Conservation (phyloP, 23 red algal species). For the Gracilaria caudata region DNA sequence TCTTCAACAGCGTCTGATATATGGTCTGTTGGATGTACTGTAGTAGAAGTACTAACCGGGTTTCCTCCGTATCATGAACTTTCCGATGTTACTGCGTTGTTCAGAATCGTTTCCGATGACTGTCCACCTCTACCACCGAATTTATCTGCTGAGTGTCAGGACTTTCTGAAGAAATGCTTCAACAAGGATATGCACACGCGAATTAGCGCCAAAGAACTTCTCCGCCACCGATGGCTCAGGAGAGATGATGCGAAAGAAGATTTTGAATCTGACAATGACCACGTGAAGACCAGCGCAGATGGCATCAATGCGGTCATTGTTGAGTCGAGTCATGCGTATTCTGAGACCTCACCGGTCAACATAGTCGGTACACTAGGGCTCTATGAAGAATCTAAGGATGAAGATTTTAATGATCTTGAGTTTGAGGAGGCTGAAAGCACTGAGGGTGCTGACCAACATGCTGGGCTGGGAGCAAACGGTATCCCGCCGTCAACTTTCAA, state of each 20-base stretch:
- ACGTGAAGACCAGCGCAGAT: not conserved
- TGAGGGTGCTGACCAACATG: not conserved
- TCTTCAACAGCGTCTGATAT: constrained; percentile 94
- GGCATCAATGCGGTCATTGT: not conserved
- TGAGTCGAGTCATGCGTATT: not conserved
- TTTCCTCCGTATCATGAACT: constrained; percentile 93
- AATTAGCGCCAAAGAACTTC: constrained; percentile 82
- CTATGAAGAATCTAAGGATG: constrained; percentile 68
- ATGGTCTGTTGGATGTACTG: constrained; percentile 96
- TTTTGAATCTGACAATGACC: not conserved
- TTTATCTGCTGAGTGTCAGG: constrained; percentile 76
- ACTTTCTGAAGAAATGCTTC: constrained; percentile 95
- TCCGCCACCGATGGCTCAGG: constrained; percentile 87
- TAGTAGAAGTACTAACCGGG: constrained; percentile 97
- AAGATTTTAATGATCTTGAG: constrained; percentile 70
- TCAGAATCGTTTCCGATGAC: constrained; percentile 96
- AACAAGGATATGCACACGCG: constrained; percentile 87
- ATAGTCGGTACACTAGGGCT: constrained; percentile 33
- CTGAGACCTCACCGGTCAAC: constrained; percentile 18
- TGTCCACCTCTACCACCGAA: constrained; percentile 88
- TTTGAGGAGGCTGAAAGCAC: constrained; percentile 11
- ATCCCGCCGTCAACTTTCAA: constrained; percentile 1
- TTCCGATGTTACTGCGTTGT: constrained; percentile 88
- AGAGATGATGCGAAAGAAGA: not conserved
- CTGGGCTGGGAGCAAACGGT: not conserved